These are phyloP conservation scores for Dactylella cylindrospora DNA, from an alignment of 2,329 filamentous ascomycete genomes.

Conservation along the genomic window DNA sequence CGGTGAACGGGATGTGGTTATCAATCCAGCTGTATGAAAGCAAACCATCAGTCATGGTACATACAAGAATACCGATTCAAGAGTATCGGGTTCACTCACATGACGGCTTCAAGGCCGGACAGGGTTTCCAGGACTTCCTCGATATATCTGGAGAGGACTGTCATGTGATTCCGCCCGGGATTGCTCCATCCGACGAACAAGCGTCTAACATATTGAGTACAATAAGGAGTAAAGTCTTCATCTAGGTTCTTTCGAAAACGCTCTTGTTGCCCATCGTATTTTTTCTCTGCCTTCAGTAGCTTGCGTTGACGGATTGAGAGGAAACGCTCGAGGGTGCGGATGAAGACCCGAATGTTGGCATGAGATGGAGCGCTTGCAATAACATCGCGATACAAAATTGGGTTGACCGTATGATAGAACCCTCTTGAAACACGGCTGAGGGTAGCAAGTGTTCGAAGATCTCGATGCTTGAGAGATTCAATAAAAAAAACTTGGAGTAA, in stretches of 20 bases:
- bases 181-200: constrained; percentile 27
- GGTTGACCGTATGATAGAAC: constrained; percentile 11
- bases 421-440: constrained; percentile 23
- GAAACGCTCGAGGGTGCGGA: not conserved
- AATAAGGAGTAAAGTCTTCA: constrained; percentile 11
- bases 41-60: no score
- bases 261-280: not conserved
- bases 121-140: constrained; percentile 9
- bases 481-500: not conserved
- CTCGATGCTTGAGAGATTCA: constrained; percentile 4
- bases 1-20: constrained; percentile 10
- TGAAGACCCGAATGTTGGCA: constrained; percentile 11
- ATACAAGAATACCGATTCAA: not conserved
- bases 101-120: constrained; percentile 6
- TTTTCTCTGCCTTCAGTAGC: not conserved
- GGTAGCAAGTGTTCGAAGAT: constrained; percentile 12
- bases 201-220: constrained; percentile 17
- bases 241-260: not conserved
- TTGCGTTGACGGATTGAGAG: constrained; percentile 14
- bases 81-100: constrained; percentile 2
- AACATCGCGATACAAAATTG: constrained; percentile 23
- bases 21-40: constrained; percentile 13
- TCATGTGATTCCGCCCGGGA: constrained; percentile 2
- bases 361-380: constrained; percentile 14
- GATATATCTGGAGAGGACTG: not conserved